Evolutionary conservation across 805 yeast species (phyloP).

Genomic region (Candida montana): DNA sequence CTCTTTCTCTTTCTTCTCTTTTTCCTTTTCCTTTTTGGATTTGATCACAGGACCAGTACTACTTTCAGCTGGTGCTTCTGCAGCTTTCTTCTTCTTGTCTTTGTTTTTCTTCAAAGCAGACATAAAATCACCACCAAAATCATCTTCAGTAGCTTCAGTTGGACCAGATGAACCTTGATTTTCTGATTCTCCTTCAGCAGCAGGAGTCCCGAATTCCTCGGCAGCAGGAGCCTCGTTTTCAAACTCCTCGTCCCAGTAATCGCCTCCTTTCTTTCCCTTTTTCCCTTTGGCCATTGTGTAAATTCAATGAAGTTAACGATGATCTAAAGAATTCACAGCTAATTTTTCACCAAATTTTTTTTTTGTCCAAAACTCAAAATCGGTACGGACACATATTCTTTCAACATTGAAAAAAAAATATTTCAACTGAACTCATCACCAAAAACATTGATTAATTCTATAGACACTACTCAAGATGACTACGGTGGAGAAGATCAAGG

Average conservation of each 20-base stretch:
- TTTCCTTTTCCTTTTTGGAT: constrained; percentile 90
- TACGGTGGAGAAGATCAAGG: constrained; percentile 25
- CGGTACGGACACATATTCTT: too few species aligned
- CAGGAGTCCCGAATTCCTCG: constrained; percentile 47
- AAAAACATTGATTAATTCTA: too few species aligned
- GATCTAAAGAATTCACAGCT: too few species aligned
- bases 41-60: constrained; percentile 67
- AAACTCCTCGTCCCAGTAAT: constrained; percentile 70
- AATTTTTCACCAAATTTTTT: neutral
- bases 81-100: constrained; percentile 55
- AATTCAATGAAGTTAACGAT: too few species aligned
- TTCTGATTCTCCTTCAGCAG: constrained; percentile 16
- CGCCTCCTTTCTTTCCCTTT: constrained; percentile 62
- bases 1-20: constrained; percentile 89
- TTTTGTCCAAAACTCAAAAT: too few species aligned
- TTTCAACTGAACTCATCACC: too few species aligned
- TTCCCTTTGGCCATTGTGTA: constrained; percentile 42
- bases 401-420: too few species aligned
- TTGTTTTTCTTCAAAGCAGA: constrained; percentile 77
- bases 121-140: constrained; percentile 65
- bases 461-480: constrained; percentile 17
- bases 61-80: constrained; percentile 45
- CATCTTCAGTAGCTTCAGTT: constrained; percentile 33
- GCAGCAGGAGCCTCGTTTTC: constrained; percentile 46
- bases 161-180: constrained; percentile 26